Evolutionary conservation across 2,329 filamentous ascomycete species (phyloP), one percentile per base, ranked within the genome.

Genomic region (Penicillium sp.): DNA sequence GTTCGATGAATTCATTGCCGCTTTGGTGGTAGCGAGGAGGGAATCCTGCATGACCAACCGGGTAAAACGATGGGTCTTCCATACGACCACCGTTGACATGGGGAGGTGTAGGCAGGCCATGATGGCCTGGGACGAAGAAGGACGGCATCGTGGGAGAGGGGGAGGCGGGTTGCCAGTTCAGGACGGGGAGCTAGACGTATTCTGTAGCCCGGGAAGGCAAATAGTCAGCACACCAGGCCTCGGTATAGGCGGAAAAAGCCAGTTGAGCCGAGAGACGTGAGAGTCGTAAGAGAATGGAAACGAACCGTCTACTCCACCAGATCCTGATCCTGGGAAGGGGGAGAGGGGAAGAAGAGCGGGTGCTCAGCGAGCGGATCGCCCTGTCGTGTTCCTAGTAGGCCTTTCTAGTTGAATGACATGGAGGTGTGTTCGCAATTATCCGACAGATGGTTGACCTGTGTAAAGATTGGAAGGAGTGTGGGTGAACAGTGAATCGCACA

Each of bases 1-100:
- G 69, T 50, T 75, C 73, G 56, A 71, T 70, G 57, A 73, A 74
- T 44, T 75, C 73, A 56, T 67, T 70, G 41, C 72, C 69, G 42
- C 64, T 73, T 58, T 73, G 71, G 41, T 69, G 64, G 57, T 72
- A 73, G 44, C 72, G 71, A 50, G 69, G 65, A 39, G 70, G 68
- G 49, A 72, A 75, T 40, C 66, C 67, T 37, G 70, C 63, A 40
- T 67, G 66, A 43, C 64, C 65, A 47, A 67, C 55, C 33, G 67
- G 56, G 57, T 74, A 75, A 57, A 68, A 72, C 29, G 67, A 57
- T 35, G 63, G 65, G 51, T 73, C 69, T 39, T 73, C 70, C 61
- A 72, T 61, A 48, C 67, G 64, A 56, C 63, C 63, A 61, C 62
- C 64, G 46, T 65, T 61, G 59, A 72, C 54, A 56, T 73, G 69